A percentile compares a stretch with the other conserved stretches of the same genome.
Conservation (phyloP, 2,329 filamentous ascomycete genomes). For the Arthrobotrys sphaeroides region DNA sequence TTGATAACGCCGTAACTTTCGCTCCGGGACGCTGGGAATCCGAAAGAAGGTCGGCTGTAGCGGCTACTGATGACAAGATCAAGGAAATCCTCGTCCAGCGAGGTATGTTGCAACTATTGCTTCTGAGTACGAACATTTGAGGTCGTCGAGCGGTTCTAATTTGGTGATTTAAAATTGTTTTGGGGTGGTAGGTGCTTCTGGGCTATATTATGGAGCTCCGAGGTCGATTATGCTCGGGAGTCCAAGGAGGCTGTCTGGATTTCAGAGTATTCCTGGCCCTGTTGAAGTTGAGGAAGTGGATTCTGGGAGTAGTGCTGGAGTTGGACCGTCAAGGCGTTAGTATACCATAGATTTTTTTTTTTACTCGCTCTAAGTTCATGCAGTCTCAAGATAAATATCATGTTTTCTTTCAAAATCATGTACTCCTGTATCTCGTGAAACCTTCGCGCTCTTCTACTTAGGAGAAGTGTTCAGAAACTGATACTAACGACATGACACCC, state of each 20-base stretch:
- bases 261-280: slow-evolving; percentile 6
- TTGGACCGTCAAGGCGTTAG: slow-evolving; percentile 29
- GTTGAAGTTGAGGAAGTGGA: slow-evolving; percentile 47
- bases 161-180: background rate
- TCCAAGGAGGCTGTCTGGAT: slow-evolving; percentile 29
- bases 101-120: slow-evolving; percentile 27
- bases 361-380: background rate
- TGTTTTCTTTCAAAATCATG: slow-evolving; percentile 28
- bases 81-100: slow-evolving; percentile 50
- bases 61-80: slow-evolving; percentile 48
- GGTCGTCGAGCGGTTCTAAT: slow-evolving; percentile 4
- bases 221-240: slow-evolving; percentile 48
- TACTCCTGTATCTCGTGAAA: background rate
- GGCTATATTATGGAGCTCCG: slow-evolving; percentile 37
- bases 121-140: background rate
- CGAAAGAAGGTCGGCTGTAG: slow-evolving; percentile 51
- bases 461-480: background rate
- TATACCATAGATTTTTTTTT: slow-evolving; percentile 11
- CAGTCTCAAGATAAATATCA: slow-evolving; percentile 14
- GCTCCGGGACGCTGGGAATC: slow-evolving; percentile 56
- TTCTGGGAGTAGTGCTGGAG: slow-evolving; percentile 18
- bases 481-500: background rate
- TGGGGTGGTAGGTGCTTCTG: slow-evolving; percentile 40
- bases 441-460: background rate
- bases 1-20: slow-evolving; percentile 59